These are phyloP conservation scores for Primulina eburnea DNA, from an alignment of 257 asterid species.

Conservation along the genomic window DNA sequence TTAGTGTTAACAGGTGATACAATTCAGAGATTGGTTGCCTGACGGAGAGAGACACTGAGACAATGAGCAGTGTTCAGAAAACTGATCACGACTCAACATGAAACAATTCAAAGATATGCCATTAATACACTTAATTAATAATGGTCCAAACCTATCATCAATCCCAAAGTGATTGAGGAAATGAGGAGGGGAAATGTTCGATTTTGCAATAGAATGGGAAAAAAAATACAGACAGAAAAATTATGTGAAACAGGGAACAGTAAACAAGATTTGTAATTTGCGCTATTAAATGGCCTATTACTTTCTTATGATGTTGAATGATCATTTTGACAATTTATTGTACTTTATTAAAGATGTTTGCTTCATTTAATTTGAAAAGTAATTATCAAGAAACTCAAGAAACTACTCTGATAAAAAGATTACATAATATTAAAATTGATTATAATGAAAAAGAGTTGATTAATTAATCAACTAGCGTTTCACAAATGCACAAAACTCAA, in stretches of 20 bases:
- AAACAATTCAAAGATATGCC: constrained; percentile 42
- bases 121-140: constrained; percentile 28
- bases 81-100: constrained; percentile 34
- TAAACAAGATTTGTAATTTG: no score
- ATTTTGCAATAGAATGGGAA: neutral
- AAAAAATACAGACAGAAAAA: neutral
- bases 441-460: neutral
- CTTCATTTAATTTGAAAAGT: neutral
- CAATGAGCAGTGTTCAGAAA: constrained; percentile 30
- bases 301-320: no score
- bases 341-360: neutral
- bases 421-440: neutral
- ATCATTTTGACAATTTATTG: no score
- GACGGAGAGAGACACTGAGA: constrained; percentile 47
- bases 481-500: neutral
- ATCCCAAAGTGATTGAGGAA: constrained; percentile 36
- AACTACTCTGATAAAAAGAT: neutral
- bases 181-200: neutral
- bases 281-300: no score
- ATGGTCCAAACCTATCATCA: constrained; percentile 30
- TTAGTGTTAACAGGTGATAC: constrained; percentile 24
- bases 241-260: neutral
- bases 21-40: constrained; percentile 33
- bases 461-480: neutral
- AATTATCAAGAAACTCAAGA: neutral